Conservation (phyloP, 805 yeast species). For the Kockiozyma suomiensis region DNA sequence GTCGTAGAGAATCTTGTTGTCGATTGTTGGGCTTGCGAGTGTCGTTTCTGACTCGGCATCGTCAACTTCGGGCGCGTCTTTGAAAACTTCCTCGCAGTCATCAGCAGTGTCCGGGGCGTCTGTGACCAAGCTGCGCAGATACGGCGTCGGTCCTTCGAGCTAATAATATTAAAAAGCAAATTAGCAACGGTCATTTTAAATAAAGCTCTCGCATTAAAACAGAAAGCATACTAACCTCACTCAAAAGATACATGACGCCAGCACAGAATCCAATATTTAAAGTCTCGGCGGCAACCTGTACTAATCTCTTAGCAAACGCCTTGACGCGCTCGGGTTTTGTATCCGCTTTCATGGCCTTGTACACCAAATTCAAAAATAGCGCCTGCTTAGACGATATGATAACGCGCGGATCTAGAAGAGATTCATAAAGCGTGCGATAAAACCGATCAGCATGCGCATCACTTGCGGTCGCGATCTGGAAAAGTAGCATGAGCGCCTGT, state of each 20-base stretch:
- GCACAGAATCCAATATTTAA: constrained; percentile 82
- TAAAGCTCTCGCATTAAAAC: not conserved
- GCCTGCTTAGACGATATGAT: constrained; percentile 89
- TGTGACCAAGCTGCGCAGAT: constrained; percentile 61
- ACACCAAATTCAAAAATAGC: constrained; percentile 81
- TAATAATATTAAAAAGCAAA: too few relatives aligned
- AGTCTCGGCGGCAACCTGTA: constrained; percentile 86
- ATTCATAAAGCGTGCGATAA: constrained; percentile 86
- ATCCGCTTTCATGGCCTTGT: constrained; percentile 80
- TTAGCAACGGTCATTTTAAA: too few relatives aligned
- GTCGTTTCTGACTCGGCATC: constrained; percentile 36
- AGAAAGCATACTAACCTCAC: constrained; percentile 49
- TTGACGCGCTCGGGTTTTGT: constrained; percentile 61
- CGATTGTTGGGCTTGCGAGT: constrained; percentile 21
- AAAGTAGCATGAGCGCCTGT: constrained; percentile 84
- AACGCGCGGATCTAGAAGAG: constrained; percentile 80
- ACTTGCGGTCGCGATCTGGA: constrained; percentile 72
- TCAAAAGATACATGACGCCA: constrained; percentile 75
- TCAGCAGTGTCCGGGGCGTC: constrained; percentile 57
- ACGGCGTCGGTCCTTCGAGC: constrained; percentile 64
- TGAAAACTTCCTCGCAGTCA: constrained; percentile 46
- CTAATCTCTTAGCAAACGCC: constrained; percentile 88
- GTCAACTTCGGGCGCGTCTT: constrained; percentile 41
- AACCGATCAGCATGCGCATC: constrained; percentile 53
- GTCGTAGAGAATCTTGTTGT: constrained; percentile 56